These are phyloP conservation scores for Penicillium daleae DNA, from an alignment of 495 filamentous ascomycete genomes.

Conservation along the genomic window DNA sequence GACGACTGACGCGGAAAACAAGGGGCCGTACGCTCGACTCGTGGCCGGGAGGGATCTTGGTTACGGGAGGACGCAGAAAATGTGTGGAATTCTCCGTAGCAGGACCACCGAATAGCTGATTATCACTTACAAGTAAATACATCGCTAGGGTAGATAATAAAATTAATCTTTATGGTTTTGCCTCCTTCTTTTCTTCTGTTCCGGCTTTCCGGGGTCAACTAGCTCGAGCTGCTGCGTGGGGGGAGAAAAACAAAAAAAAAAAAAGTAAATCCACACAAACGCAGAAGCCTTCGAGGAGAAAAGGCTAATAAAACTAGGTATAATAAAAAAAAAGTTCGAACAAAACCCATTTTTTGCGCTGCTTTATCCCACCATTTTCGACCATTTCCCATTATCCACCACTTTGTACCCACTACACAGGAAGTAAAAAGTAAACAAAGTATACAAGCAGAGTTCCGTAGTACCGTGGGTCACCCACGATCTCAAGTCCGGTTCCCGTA, in stretches of 20 bases:
- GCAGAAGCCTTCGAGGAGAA: not conserved
- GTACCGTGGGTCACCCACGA: not conserved
- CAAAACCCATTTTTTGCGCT: too few relatives aligned
- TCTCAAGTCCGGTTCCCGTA: not conserved
- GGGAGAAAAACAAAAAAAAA: not conserved
- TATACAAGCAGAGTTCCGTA: not conserved
- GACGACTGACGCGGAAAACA: not conserved
- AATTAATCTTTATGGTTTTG: not conserved
- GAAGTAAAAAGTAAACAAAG: not conserved
- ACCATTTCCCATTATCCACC: not conserved
- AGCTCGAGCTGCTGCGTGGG: not conserved
- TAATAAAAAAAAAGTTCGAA: not conserved
- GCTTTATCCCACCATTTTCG: too few relatives aligned
- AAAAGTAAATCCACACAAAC: not conserved
- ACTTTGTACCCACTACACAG: not conserved
- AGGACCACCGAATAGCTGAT: too few relatives aligned
- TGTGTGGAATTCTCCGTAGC: not conserved
- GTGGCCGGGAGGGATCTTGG: not conserved
- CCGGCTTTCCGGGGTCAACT: not conserved
- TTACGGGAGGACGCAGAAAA: not conserved
- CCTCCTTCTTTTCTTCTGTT: not conserved
- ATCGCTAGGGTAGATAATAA: not conserved
- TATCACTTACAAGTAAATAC: not conserved
- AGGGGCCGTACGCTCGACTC: not conserved
- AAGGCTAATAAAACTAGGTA: not conserved